Percentiles rank a stretch among this genome's conserved stretches.
Evolutionary conservation across 208 protist genomes (phyloP).

Genomic region (Herpetomonas muscarum): DNA sequence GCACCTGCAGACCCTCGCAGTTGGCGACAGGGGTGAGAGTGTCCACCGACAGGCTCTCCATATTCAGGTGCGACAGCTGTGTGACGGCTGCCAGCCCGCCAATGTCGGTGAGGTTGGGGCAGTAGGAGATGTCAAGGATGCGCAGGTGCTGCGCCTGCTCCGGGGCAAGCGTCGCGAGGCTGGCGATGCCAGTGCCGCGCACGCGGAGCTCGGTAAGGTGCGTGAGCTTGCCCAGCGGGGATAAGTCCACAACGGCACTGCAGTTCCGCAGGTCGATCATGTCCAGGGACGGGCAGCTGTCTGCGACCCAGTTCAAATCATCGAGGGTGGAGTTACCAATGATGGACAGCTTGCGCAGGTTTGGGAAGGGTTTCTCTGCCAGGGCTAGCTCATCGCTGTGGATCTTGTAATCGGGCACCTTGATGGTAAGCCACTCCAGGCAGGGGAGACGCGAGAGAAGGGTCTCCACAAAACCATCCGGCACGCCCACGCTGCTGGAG

Average conservation of each 20-base stretch:
- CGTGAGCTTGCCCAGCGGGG: background rate
- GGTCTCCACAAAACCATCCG: background rate
- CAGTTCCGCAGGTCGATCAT: background rate
- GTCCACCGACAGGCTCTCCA: background rate
- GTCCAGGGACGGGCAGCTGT: background rate
- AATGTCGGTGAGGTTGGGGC: background rate
- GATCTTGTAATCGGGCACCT: background rate
- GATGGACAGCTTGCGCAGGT: background rate
- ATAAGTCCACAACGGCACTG: no score
- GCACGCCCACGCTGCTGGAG: background rate
- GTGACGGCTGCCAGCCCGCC: background rate
- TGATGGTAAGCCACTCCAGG: background rate
- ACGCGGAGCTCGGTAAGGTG: background rate
- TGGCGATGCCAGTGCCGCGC: background rate
- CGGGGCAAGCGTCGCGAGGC: background rate
- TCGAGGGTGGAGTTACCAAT: background rate
- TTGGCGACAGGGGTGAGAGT: background rate
- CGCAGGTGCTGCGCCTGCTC: background rate
- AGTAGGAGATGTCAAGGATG: background rate
- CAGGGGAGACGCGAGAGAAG: background rate
- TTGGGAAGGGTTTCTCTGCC: background rate
- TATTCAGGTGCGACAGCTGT: background rate
- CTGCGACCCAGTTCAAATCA: background rate
- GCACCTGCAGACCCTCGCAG: background rate
- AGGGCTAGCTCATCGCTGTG: background rate